phyloP scores from a whole-genome alignment of 148 eudicot species.

The Beta vulgaris region DNA sequence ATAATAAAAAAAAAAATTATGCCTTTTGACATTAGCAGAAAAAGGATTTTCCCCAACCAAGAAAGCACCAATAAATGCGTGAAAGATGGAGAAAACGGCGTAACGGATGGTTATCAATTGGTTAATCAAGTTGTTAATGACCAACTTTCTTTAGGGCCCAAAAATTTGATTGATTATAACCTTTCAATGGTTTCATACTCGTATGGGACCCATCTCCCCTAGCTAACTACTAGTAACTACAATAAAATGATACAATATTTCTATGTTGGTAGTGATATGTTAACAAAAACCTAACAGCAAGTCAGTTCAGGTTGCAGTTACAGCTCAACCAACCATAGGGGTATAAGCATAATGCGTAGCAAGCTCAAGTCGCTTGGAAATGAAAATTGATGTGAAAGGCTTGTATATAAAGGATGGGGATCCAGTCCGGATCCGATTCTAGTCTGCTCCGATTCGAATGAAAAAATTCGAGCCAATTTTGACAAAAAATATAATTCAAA shows the following conservation, averaged over 20 bases:
- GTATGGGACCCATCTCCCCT: neutral
- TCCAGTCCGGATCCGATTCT: too few relatives aligned
- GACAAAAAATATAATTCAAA: too few relatives aligned
- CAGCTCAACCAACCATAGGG: neutral
- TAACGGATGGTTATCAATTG: neutral
- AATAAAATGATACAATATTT: too few relatives aligned
- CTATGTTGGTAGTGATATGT: neutral
- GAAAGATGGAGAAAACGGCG: neutral
- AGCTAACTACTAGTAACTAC: too few relatives aligned
- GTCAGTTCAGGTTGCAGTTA: neutral
- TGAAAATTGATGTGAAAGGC: too few relatives aligned
- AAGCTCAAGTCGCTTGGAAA: too few relatives aligned
- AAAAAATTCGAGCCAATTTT: too few relatives aligned
- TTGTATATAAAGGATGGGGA: too few relatives aligned
- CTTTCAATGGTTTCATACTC: too few relatives aligned
- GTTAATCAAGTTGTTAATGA: neutral
- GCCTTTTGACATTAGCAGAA: neutral
- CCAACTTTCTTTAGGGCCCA: neutral
- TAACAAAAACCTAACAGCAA: neutral
- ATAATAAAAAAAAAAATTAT: neutral
- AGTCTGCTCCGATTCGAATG: too few relatives aligned
- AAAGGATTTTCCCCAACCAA: neutral
- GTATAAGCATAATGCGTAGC: too few relatives aligned
- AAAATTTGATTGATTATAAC: neutral
- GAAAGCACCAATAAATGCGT: slow-evolving; percentile 5